Evolutionary conservation across 768 basidiomycete species (phyloP).

Genomic region (Boletellus emodensis): DNA sequence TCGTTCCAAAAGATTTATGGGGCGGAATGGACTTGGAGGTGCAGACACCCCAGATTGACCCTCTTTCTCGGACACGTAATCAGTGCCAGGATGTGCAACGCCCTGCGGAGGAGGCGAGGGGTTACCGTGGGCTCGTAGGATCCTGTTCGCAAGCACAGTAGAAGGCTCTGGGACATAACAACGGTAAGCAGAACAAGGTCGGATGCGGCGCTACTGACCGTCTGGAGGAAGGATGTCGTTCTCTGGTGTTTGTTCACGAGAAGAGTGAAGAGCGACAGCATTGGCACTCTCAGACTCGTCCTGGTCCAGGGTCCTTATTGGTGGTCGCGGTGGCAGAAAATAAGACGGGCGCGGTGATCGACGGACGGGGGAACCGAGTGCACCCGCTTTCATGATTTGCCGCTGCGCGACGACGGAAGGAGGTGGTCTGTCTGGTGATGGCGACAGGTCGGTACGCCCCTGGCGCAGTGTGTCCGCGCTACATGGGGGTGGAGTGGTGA

Average conservation of each 20-base stretch:
- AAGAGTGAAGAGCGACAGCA: conserved; percentile 25
- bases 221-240: conserved; percentile 43
- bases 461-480: conserved; percentile 41
- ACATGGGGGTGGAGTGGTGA: conserved; percentile 28
- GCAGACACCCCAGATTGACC: conserved; percentile 15
- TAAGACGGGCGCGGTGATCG: conserved; percentile 51
- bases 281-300: conserved; percentile 29
- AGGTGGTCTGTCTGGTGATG: conserved; percentile 51
- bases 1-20: conserved; percentile 29
- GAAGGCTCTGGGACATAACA: conserved; percentile 51
- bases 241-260: conserved; percentile 48
- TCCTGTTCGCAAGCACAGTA: conserved; percentile 59
- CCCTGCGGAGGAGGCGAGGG: conserved; percentile 62
- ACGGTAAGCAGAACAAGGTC: conserved; percentile 8
- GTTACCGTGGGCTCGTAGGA: conserved; percentile 69
- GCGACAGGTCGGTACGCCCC: conserved; percentile 49
- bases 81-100: conserved; percentile 11
- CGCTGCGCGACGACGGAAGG: conserved; percentile 31
- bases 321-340: conserved; percentile 28
- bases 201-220: conserved; percentile 27
- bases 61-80: conserved; percentile 16
- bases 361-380: conserved; percentile 35
- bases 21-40: conserved; percentile 32
- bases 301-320: conserved; percentile 14
- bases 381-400: conserved; percentile 25